These are phyloP conservation scores for Herpetomonas samuelpessoai DNA, from an alignment of 208 protist genomes.

Conservation along the genomic window DNA sequence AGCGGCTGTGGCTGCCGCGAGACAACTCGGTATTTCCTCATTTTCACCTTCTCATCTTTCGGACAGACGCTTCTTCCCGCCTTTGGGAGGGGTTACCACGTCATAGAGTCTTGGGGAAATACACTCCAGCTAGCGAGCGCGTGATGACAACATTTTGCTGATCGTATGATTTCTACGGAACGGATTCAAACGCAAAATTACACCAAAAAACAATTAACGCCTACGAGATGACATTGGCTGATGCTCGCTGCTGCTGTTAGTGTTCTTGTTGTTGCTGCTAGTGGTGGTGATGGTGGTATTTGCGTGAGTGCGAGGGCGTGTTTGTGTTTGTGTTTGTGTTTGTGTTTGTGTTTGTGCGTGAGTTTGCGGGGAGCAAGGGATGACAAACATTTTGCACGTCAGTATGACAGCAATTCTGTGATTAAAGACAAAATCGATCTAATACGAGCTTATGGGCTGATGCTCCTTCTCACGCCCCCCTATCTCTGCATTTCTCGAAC, in stretches of 20 bases:
- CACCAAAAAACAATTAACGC: background rate
- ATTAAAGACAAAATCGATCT: background rate
- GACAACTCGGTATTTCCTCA: too few species aligned
- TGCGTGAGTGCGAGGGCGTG: too few species aligned
- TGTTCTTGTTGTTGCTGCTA: too few species aligned
- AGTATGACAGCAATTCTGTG: background rate
- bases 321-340: slow-evolving; percentile 4
- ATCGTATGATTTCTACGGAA: background rate
- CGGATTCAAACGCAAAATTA: background rate
- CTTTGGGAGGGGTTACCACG: too few species aligned
- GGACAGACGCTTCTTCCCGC: too few species aligned
- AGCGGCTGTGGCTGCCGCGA: too few species aligned
- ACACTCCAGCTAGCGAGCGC: background rate
- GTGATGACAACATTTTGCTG: slow-evolving; percentile 1
- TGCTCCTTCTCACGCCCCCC: too few species aligned
- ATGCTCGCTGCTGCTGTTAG: background rate
- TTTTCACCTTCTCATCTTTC: too few species aligned
- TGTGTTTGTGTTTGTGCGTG: slow-evolving; percentile 11
- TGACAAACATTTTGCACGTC: background rate
- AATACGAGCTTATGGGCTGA: slow-evolving; percentile 2
- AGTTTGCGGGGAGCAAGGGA: background rate
- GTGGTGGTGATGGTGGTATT: too few species aligned
- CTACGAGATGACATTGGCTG: slow-evolving; percentile 1
- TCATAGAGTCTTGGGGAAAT: too few species aligned
- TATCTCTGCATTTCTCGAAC: too few species aligned